Conservation (phyloP, 495 filamentous ascomycete species). For the Aeminium ludgeri region DNA sequence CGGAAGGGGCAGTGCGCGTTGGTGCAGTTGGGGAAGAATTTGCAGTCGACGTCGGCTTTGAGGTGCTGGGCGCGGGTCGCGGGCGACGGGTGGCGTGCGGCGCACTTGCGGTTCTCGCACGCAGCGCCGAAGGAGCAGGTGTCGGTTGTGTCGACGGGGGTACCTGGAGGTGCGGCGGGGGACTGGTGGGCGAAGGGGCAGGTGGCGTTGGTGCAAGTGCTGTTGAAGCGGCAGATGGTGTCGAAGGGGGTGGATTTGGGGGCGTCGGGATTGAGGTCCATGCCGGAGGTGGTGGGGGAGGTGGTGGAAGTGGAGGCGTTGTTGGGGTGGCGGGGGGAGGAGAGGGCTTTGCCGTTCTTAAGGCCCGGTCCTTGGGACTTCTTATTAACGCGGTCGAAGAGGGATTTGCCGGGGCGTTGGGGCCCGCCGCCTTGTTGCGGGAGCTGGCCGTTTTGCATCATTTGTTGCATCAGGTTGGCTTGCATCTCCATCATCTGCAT, state of each 20-base stretch:
- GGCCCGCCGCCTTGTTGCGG: slow-evolving; percentile 23
- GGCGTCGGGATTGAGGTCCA: slow-evolving; percentile 31
- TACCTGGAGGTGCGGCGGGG: slow-evolving; percentile 67
- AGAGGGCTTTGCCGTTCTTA: slow-evolving; percentile 21
- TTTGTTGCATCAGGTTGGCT: slow-evolving; percentile 66
- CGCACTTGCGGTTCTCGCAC: slow-evolving; percentile 92
- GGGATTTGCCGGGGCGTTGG: slow-evolving; percentile 32
- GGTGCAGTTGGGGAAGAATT: slow-evolving; percentile 86
- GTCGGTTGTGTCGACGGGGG: slow-evolving; percentile 58
- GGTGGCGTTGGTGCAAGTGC: slow-evolving; percentile 69
- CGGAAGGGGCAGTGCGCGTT: slow-evolving; percentile 74
- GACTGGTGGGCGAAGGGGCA: slow-evolving; percentile 92
- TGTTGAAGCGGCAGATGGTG: slow-evolving; percentile 69
- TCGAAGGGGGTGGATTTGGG: slow-evolving; percentile 28
- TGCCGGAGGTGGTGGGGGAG: slow-evolving; percentile 16
- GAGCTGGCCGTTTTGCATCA: slow-evolving; percentile 55
- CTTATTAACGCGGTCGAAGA: slow-evolving; percentile 62
- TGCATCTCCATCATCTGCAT: slow-evolving; percentile 49
- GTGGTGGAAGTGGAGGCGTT: slow-evolving; percentile 8
- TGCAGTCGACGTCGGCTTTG: slow-evolving; percentile 57
- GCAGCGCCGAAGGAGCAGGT: slow-evolving; percentile 70
- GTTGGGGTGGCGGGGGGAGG: background rate
- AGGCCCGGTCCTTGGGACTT: slow-evolving; percentile 29
- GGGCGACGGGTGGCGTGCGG: slow-evolving; percentile 80
- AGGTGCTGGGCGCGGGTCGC: slow-evolving; percentile 32